Conservation (phyloP, 2,329 filamentous ascomycete genomes). For the Beauveria asiatica region DNA sequence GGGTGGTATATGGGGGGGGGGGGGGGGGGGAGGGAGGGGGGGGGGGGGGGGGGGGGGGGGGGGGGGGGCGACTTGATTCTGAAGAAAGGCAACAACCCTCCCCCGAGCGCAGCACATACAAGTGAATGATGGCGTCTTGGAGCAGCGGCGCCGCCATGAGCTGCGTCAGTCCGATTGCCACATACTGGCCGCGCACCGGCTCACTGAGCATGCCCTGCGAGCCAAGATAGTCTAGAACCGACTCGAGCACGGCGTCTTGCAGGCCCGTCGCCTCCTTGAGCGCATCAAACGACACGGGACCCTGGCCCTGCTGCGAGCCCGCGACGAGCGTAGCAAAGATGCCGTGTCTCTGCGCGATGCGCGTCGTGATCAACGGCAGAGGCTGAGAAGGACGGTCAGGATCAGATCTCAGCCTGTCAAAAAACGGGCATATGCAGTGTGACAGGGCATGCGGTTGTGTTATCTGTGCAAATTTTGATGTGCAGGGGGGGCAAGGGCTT, state of each 20-base stretch:
- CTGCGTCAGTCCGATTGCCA: conserved; percentile 11
- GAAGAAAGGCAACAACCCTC: neutral
- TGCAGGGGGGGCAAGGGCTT: neutral
- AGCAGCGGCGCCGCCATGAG: conserved; percentile 12
- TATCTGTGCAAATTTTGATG: neutral
- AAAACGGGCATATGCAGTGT: neutral
- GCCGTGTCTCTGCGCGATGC: conserved; percentile 13
- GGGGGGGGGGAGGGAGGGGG: no score
- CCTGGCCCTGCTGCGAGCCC: neutral
- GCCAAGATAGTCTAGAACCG: conserved; percentile 13
- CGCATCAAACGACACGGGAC: conserved; percentile 9
- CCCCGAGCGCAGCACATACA: conserved; percentile 7
- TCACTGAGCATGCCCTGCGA: conserved; percentile 13
- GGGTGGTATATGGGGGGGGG: no score
- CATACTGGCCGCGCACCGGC: conserved; percentile 5
- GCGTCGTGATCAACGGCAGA: conserved; percentile 11
- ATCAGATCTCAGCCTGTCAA: neutral
- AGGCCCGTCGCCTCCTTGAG: conserved; percentile 10
- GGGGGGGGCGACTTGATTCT: neutral
- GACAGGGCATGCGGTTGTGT: neutral
- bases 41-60: no score
- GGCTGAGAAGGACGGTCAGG: neutral
- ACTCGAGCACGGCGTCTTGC: conserved; percentile 9
- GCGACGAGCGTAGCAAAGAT: conserved; percentile 12
- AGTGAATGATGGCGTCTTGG: conserved; percentile 14